Conservation (phyloP, 192 early-diverging fungal species). For the Geosiphon pyriformis region DNA sequence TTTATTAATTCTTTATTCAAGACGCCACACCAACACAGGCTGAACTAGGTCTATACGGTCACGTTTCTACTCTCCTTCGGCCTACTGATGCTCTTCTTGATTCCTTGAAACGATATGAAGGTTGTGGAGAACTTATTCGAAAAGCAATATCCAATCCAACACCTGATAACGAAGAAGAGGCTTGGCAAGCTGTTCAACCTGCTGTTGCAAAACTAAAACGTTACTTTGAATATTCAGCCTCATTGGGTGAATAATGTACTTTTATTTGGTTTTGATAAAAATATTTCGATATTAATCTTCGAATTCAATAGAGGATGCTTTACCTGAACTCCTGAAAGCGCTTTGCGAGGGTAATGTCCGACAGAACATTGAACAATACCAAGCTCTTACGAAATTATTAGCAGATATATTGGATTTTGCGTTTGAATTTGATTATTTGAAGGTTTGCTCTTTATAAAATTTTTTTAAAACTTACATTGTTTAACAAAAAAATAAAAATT, state of each 20-base stretch:
- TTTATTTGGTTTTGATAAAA: background rate
- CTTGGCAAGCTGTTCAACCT: conserved; percentile 82
- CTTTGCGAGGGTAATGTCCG: conserved; percentile 62
- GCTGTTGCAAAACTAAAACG: conserved; percentile 70
- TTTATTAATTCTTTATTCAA: conserved; percentile 19
- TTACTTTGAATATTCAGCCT: conserved; percentile 76
- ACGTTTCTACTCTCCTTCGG: conserved; percentile 49
- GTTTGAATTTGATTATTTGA: conserved; percentile 88
- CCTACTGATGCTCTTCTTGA: conserved; percentile 51
- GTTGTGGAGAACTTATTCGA: conserved; percentile 70
- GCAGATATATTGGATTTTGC: conserved; percentile 84
- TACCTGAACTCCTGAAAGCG: conserved; percentile 60
- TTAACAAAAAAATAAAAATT: background rate
- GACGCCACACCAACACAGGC: conserved; percentile 56
- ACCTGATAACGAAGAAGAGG: conserved; percentile 78
- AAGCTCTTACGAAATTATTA: conserved; percentile 73
- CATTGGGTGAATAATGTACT: conserved; percentile 55
- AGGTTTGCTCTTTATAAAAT: conserved; percentile 44
- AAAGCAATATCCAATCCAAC: conserved; percentile 82
- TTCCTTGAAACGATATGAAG: conserved; percentile 52
- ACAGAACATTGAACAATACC: conserved; percentile 65
- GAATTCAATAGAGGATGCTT: conserved; percentile 45
- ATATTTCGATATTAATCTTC: background rate
- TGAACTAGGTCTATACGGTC: conserved; percentile 56
- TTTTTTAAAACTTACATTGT: background rate